Base-by-base conservation (phyloP, 1,139 yeast genomes). In the Entelexis paramagnoliae region DNA sequence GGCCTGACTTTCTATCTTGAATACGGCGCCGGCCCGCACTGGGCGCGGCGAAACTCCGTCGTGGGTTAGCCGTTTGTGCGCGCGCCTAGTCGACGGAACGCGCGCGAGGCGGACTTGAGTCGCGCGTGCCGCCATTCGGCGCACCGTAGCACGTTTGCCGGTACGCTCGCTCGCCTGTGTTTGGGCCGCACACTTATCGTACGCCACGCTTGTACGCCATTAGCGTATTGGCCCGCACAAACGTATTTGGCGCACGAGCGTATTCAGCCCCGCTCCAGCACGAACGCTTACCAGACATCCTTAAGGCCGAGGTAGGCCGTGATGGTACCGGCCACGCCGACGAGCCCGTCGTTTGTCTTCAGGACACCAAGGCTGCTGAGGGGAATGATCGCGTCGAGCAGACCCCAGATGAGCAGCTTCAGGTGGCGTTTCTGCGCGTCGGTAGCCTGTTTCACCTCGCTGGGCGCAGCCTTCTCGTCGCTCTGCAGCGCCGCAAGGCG, bases 251-350 rank as follows among this genome's bases (percentile, higher is more conserved):
- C 24, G 6, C 24, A 22, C 4, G 24, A 4, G 24, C 6, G 24
- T 22, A 6, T 22, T 6, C 6, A 22, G 24, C 24, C 24, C 6
- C 24, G 14, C 30, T 11, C n/a, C n/a, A n/a, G 13, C 30, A 4
- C 30, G 30, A 4, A 28, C 38, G 14, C 34, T 45, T 41, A 57
- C 91, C 91, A 89, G 59, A 83, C 70, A 61, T 85, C 88, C 64
- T 75, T 77, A 56, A 86, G 73, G 38, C 95, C 96, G 69, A 88
- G 72, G 52, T 81, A 56, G 41, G 95, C 83, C 32, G 96, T 87
- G 56, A 85, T 71, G 33, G 83, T 75, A 66, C 97, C 97, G 46
- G 93, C 89, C 58, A 82, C 71, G 48, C 95, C 96, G 52, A 87
- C 77, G 48, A 82, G 75, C 49, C 95, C 94, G 62, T 89, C 96